Base-by-base conservation (phyloP, 345 rosid genomes). In the Durio zibethinus region DNA sequence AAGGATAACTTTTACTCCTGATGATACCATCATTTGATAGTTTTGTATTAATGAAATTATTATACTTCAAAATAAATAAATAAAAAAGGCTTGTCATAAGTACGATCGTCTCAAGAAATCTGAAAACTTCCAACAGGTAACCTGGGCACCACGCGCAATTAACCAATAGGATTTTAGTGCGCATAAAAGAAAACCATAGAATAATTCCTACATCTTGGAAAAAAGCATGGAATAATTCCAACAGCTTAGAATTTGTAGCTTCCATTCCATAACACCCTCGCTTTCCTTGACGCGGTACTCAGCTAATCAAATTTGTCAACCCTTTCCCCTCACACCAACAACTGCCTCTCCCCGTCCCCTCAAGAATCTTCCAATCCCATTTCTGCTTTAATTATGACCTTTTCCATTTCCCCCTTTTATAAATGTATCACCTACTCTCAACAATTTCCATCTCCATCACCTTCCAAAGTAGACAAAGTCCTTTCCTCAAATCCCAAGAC, bases 61-160 rank as follows among this genome's bases (percentile, higher is more conserved):
- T 4, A 25, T 57, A 0, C 62, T 57, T 57, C 0, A n/a, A n/a
- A n/a, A n/a, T n/a, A n/a, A n/a, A n/a, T n/a, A n/a, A n/a, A n/a
- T n/a, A n/a, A n/a, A n/a, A 6, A n/a, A 5, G 12, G 0, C 3
- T 56, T 10, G 48, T 43, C 14, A 43, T 10, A 43, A 43, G 48
- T 43, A 10, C 14, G 11, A 10, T 43, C 14, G 1, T 10, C 18
- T 1, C 29, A 60, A 14, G 35, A 4, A 42, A 42, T n/a, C 11
- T n/a, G 21, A 63, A 33, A 25, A 48, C 29, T 25, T 25, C 59
- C 36, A 23, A 11, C 35, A 69, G 70, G 21, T 18, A n/a, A n/a
- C n/a, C n/a, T n/a, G n/a, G n/a, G n/a, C n/a, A n/a, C 76, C 76
- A 73, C 76, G 21, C 76, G 76, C n/a, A 56, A 33, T 53, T 40